Percentiles rank a stretch among this genome's conserved stretches.
These are phyloP conservation scores for Podospora sp. DNA, from an alignment of 495 filamentous ascomycete genomes.

Conservation along the genomic window DNA sequence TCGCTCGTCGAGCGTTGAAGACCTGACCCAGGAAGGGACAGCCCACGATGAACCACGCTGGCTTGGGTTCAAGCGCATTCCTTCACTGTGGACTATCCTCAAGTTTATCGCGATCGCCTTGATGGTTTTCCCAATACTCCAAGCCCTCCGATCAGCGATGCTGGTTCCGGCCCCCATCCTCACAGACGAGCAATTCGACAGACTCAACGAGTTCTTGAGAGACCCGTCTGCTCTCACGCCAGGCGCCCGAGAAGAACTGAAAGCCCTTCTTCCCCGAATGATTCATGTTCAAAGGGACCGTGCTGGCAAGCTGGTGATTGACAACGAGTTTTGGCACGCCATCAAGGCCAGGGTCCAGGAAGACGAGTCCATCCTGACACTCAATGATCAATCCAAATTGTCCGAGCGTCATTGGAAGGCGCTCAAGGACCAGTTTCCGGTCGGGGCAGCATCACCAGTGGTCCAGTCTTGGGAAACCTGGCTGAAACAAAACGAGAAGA, in stretches of 20 bases:
- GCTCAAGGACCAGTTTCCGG: slow-evolving; percentile 27
- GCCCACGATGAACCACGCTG: not conserved
- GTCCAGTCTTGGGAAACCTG: slow-evolving; percentile 40
- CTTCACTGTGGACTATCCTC: not conserved
- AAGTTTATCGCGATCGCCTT: not conserved
- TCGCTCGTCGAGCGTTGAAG: no score
- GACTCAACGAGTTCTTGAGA: slow-evolving; percentile 26
- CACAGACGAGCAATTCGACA: slow-evolving; percentile 27
- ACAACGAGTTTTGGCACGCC: slow-evolving; percentile 59
- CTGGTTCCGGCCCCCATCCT: slow-evolving; percentile 20
- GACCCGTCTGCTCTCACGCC: slow-evolving; percentile 17
- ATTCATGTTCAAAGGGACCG: slow-evolving; percentile 43
- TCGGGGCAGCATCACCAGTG: slow-evolving; percentile 22
- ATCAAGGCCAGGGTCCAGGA: slow-evolving; percentile 39
- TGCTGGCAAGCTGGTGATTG: slow-evolving; percentile 46
- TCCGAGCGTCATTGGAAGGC: slow-evolving; percentile 44
- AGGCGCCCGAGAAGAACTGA: slow-evolving; percentile 32
- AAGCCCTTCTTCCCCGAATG: slow-evolving; percentile 36
- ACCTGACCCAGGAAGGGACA: no score
- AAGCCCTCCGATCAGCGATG: not conserved
- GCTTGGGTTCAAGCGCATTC: not conserved
- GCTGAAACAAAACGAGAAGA: slow-evolving; percentile 39
- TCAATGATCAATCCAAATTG: slow-evolving; percentile 32
- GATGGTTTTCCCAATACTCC: not conserved
- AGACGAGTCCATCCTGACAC: slow-evolving; percentile 38